Base-by-base conservation (phyloP, 257 asterid genomes). In the Gardenia jasminoides region DNA sequence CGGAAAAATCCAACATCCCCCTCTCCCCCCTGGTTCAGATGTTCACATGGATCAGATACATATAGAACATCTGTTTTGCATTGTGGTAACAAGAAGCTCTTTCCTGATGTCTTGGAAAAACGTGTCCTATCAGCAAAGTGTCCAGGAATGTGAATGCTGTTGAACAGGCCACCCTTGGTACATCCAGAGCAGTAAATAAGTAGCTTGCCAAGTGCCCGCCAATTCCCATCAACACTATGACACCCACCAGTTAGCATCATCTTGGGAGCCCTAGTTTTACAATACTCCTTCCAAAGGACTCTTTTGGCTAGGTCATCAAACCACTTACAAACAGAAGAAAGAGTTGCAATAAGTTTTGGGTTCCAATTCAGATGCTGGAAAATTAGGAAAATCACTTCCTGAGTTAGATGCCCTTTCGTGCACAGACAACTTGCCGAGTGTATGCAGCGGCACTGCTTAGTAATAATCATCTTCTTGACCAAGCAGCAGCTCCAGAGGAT, bases 121-220 rank as follows among this genome's bases (percentile, higher is more conserved):
- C 99, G 90, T 12, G 99, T 92, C 79, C 95, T 89, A 82, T 87
- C 82, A 10, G 89, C 98, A 79, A 96, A 96, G 84, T 96, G 99
- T 33, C 98, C 98, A 4, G 97, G 95, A 52, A 93, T 84, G 36
- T 89, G 90, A 75, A 83, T 85, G 73, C 75, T 81, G 74, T 82
- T 89, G 91, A 93, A 93, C 77, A 96, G 80, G 3, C 97, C 97
- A 56, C 94, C 97, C 46, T 90, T 88, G 47, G 74, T 85, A 80
- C 96, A 86, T 73, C 99, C 99, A 2, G 93, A 88, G 70, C 99
- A 92, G 82, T 89, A 91, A 48, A 91, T 88, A 83, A 96, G 96
- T 68, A 93, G 89, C 87, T 92, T 96, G 4, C 94, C 99, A 4
- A 96, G 98, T 36, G 98, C 99, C 75, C 98, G 87, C 99, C 99